Base-by-base conservation (phyloP, 257 asterid genomes). In the Gentiana straminea region DNA sequence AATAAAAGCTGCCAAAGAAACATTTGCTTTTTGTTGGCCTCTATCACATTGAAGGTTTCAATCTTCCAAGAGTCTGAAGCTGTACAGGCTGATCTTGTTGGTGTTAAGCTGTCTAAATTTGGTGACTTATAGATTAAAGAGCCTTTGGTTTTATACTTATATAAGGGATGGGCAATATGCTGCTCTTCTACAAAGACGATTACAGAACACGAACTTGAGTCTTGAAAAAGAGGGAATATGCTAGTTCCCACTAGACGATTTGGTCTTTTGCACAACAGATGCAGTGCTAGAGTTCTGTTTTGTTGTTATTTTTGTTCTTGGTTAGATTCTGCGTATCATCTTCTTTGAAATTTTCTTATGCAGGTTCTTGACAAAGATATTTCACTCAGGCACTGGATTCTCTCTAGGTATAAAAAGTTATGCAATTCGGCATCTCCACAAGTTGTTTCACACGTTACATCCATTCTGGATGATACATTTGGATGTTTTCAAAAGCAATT, bases 301-400 rank as follows among this genome's bases (percentile, higher is more conserved):
- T 41, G 9, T 41, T 41, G 46, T 5, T 10, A 41, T 41, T 41
- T 2, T 41, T 24, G 24, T 41, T 41, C 46, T 41, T 41, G 2
- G 1, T 1, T 62, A 38, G 58, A 63, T 57, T 63, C 62, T 51
- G 49, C 68, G 66, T 57, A 54, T 62, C 65, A 65, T 70, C 62
- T 51, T 52, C 55, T 33, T 68, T 46, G 63, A 55, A 52, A 57
- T 38, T 55, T 70, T 55, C 63, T 52, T 70, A 62, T 84, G 70
- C 94, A 90, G 97, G 85, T 81, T 63, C 77, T 84, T 64, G 69
- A 54, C 55, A 79, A 81, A 70, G 94, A 90, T 65, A 73, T 8
- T 52, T 73, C 84, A 15, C 57, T 84, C 62, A 77, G 66, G 74
- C 68, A 75, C 54, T 80, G 75, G 79, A 70, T 90, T 56, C 80